Base-by-base conservation (phyloP, 139 green algal genomes). In the Volvox reticuliferus region DNA sequence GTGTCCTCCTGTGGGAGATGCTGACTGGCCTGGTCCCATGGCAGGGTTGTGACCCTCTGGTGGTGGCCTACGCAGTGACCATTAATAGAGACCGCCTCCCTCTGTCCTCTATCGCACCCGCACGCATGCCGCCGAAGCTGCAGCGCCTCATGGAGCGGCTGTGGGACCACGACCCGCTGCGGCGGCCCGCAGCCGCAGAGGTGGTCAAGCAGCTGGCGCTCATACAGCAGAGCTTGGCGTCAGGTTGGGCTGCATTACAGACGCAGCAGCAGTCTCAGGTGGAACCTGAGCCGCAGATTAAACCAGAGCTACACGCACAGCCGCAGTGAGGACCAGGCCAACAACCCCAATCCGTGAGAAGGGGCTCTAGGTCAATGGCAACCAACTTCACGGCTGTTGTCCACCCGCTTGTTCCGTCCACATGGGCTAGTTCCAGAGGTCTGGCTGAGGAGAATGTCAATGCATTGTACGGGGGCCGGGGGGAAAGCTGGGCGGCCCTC, bases 1-100 rank as follows among this genome's bases (percentile, higher is more conserved):
- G 65, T 37, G 82, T 79, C 20, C 63, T 88, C 13, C 32, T 79
- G 63, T 88, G 82, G 82, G 82, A 88, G 83, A 79, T 88, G 83
- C 83, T 88, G 83, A 68, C 22, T 2, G 83, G 83, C 26, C 12
- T 30, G 67, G 65, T 68, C 18, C 83, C 83, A 21, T 88, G 83
- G 83, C 26, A 37, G 5, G 67, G 67, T 9, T 88, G 67, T 35
- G 67, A 88, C 37, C n/a, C 83, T 1, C 26, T 88, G 67, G 83
- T 80, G 67, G 83, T 88, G 9, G 83, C 83, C 26, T 88, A 88
- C 35, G 83, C 83, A 28, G 50, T 88, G 24, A 88, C 83, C 83
- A 88, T 88, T 68, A 79, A 79, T 36, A 26, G 36, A 14, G 30
- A 26, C 35, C 65, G 83, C 6, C 83, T 88, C 1, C 30, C 67